A percentile compares a stretch with the other conserved stretches of the same genome.
Evolutionary conservation across 306 rosid species (phyloP).

Genomic region (Lathyrus tuberosus): DNA sequence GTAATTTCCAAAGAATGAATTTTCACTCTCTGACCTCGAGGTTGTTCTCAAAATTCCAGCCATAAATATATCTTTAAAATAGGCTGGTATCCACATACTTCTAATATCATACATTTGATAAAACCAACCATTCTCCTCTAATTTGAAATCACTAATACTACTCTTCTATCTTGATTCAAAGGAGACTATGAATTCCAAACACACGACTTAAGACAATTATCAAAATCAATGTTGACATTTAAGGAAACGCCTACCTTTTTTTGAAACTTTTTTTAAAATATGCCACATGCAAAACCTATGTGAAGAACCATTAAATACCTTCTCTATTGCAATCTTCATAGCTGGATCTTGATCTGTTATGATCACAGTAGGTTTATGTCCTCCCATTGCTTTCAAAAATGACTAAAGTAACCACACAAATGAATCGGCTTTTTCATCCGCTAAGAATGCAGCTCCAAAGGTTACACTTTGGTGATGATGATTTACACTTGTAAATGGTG

Average conservation of each 20-base stretch:
- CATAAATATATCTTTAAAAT: background rate
- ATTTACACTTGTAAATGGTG: no score
- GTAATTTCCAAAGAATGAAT: no score
- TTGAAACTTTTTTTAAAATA: background rate
- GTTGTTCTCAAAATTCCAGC: background rate
- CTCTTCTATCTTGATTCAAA: background rate
- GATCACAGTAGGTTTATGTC: background rate
- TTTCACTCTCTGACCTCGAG: no score
- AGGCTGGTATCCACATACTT: background rate
- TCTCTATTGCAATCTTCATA: background rate
- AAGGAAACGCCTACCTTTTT: background rate
- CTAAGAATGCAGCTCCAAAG: no score
- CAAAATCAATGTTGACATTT: background rate
- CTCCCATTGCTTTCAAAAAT: no score
- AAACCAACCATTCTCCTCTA: background rate
- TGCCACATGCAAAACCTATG: background rate
- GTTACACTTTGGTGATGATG: no score
- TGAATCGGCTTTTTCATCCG: no score
- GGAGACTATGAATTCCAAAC: background rate
- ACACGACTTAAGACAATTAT: background rate
- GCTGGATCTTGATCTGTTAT: background rate
- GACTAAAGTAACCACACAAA: no score
- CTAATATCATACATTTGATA: constrained; percentile 3
- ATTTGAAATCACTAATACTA: background rate
- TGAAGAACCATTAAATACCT: no score